Evolutionary conservation across 73 alveolate genomes (phyloP).

Genomic region (Chromera velia): DNA sequence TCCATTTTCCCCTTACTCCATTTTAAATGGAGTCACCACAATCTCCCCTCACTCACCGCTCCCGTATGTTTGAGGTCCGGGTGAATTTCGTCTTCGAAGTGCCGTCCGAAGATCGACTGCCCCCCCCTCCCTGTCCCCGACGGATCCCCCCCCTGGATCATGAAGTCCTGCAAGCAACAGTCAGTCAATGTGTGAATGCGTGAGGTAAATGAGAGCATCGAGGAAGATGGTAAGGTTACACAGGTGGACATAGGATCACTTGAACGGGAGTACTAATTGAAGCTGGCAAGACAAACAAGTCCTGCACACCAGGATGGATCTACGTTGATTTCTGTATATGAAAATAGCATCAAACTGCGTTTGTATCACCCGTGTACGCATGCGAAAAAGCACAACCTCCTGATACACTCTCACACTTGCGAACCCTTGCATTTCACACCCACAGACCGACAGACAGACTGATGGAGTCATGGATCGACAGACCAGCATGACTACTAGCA

Average conservation of each 20-base stretch:
- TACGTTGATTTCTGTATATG: no score
- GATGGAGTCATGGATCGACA: background rate
- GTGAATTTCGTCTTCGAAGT: slow-evolving; percentile 80
- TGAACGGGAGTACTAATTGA: no score
- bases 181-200: background rate
- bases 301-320: no score
- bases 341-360: no score
- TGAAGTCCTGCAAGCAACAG: slow-evolving; percentile 19
- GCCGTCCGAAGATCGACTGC: slow-evolving; percentile 66
- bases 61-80: slow-evolving; percentile 73
- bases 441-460: background rate
- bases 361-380: no score
- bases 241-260: background rate
- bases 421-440: slow-evolving; percentile 10
- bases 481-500: background rate
- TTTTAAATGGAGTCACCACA: no score
- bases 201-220: background rate
- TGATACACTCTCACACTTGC: no score
- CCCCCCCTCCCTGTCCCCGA: slow-evolving; percentile 83
- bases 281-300: no score
- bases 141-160: slow-evolving; percentile 86
- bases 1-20: no score
- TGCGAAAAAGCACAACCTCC: no score
- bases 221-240: background rate
- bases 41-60: slow-evolving; percentile 66